Conservation (phyloP, 345 rosid genomes). For the Cardamine resedifolia region DNA sequence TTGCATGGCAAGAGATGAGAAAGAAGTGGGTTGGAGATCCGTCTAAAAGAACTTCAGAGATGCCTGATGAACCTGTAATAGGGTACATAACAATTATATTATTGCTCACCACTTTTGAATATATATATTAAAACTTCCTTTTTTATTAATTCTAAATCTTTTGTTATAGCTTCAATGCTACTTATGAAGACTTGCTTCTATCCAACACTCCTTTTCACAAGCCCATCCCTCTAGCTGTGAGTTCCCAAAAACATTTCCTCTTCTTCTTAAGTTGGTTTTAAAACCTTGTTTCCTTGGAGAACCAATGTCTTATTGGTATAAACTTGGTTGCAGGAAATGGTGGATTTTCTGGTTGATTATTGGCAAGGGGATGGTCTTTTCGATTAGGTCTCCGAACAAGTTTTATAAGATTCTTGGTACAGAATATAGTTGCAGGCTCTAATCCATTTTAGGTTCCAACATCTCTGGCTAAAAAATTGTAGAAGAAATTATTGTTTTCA, state of each 20-base stretch:
- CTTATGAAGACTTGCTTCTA: slow-evolving; percentile 33
- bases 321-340: slow-evolving; percentile 37
- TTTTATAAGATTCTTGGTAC: slow-evolving; percentile 27
- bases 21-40: slow-evolving; percentile 42
- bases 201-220: slow-evolving; percentile 32
- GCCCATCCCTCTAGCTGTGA: slow-evolving; percentile 37
- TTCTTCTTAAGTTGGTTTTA: slow-evolving; percentile 3
- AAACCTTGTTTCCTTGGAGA: neutral
- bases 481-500: neutral
- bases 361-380: slow-evolving; percentile 38
- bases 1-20: slow-evolving; percentile 41
- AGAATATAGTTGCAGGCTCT: slow-evolving; percentile 29
- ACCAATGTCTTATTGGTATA: neutral
- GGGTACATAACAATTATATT: slow-evolving; percentile 1
- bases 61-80: slow-evolving; percentile 37
- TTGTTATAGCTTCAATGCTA: slow-evolving; percentile 40
- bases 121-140: neutral
- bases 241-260: neutral
- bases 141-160: neutral
- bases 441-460: slow-evolving; percentile 12
- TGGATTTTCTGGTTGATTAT: slow-evolving; percentile 35
- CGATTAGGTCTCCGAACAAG: slow-evolving; percentile 11
- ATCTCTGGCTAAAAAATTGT: neutral
- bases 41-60: slow-evolving; percentile 28
- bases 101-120: neutral